Evolutionary conservation across 352 stramenopile species (phyloP), one percentile per base, ranked within the genome.

Genomic region (Elongisporangium anandrum): DNA sequence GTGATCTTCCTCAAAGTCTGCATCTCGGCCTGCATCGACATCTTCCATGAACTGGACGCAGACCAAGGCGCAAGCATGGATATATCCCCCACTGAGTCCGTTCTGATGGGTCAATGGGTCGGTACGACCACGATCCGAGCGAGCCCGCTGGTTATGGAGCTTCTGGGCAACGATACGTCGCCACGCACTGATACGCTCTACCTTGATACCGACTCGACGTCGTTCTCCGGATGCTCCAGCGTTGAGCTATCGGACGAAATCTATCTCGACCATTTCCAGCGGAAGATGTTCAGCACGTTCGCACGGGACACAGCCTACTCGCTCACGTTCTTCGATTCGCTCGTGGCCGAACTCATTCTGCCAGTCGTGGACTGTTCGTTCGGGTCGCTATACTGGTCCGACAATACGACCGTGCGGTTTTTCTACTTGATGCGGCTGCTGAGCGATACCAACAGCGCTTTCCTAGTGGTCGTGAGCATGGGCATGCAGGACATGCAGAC

Each of bases 111-210:
- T 12, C 6, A 45, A 45, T 45, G 34, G 34, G 34, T 45, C 34
- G 34, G 34, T 2, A 45, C 9, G 34, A 45, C 34, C 34, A 45
- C 34, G 13, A 45, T 45, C 34, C 34, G 34, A 45, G 10, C 34
- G 34, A 77, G 69, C n/a, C 64, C 56, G 19, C 39, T 84, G 7
- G 51, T 84, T 17, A 47, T 69, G 15, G 26, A 66, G 3, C 45
- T 72, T 2, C 39, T 75, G 16, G 45, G 50, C 22, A 63, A 65
- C 19, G 59, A 66, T 53, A 83, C 76, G 3, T 60, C 65, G 2
- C 70, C 63, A 3, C 65, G 66, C 4, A 63, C 57, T 8, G 61
- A 64, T 9, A 39, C 29, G 29, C 29, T 39, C 29, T 39, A 7
- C 9, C 29, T 39, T 4, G 29, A 39, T 8, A 39, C 29, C 9